Evolutionary conservation across 176 grass and related monocot genomes (phyloP).

Genomic region (Lolium multiflorum): DNA sequence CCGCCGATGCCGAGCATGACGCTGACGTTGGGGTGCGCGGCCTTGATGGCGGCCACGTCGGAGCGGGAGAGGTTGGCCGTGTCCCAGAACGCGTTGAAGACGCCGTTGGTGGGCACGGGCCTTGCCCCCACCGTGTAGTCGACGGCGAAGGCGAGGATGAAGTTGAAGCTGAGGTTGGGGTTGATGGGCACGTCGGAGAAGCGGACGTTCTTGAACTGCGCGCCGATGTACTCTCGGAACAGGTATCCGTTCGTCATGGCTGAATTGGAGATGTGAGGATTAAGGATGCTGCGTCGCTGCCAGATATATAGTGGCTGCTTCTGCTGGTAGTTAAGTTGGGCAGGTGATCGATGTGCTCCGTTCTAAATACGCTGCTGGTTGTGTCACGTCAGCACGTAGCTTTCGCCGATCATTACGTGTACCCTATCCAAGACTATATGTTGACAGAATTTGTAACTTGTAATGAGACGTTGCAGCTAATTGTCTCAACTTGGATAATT

Average conservation of each 20-base stretch:
- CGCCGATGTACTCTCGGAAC: conserved; percentile 3
- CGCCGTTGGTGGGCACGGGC: background rate
- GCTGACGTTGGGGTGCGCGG: conserved; percentile 41
- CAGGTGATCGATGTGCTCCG: background rate
- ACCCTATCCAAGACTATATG: background rate
- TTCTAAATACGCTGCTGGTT: background rate
- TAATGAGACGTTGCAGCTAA: background rate
- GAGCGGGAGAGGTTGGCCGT: background rate
- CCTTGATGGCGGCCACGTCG: conserved; percentile 38
- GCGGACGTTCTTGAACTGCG: background rate
- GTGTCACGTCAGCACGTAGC: background rate
- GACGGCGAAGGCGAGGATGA: background rate
- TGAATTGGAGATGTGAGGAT: background rate
- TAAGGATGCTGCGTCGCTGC: background rate
- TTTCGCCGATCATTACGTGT: background rate
- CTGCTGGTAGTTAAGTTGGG: background rate
- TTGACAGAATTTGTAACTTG: background rate
- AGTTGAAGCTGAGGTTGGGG: background rate
- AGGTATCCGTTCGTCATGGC: background rate
- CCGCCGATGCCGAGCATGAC: conserved; percentile 51
- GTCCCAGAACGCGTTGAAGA: conserved; percentile 15
- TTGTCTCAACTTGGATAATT: too few species aligned
- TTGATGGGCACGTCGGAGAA: background rate
- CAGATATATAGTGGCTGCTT: background rate
- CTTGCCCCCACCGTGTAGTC: background rate